phyloP scores from a whole-genome alignment of 208 protist species.

The Angomonas deanei region DNA sequence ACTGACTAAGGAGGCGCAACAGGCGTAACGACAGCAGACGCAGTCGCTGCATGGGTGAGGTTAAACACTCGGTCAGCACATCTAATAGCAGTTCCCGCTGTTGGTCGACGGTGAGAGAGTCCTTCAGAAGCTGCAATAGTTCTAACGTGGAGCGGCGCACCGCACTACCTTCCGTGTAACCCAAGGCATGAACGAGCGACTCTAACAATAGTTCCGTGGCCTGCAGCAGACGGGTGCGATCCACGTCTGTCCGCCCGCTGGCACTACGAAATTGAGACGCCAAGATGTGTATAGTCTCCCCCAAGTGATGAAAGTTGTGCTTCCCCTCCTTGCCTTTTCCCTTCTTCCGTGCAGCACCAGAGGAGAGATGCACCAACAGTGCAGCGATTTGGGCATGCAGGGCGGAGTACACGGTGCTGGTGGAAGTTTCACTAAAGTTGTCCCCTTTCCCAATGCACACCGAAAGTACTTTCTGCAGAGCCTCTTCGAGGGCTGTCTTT shows the following conservation, averaged over 20 bases:
- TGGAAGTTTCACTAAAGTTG: background rate
- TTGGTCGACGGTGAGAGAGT: conserved; percentile 4
- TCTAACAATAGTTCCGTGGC: conserved; percentile 56
- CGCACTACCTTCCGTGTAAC: too few species aligned
- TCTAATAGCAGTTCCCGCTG: conserved; percentile 46
- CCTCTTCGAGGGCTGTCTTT: conserved; percentile 3
- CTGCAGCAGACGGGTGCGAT: conserved; percentile 46
- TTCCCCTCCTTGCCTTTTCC: conserved; percentile 6
- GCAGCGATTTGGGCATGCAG: conserved; percentile 61
- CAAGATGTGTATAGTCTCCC: conserved; percentile 24
- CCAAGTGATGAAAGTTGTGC: conserved; percentile 40
- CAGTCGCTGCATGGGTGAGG: conserved; percentile 50
- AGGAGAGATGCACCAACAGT: conserved; percentile 41
- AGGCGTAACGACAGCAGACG: conserved; percentile 65
- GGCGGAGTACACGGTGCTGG: conserved; percentile 25
- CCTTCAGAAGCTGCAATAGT: background rate
- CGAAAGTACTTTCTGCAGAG: conserved; percentile 10
- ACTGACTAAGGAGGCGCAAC: conserved; percentile 50
- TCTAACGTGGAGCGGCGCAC: background rate
- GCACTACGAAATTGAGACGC: background rate
- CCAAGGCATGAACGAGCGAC: too few species aligned
- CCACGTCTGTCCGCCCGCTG: conserved; percentile 3
- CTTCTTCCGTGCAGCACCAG: background rate
- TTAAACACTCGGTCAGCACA: conserved; percentile 68
- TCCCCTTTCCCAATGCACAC: background rate